Percentiles rank a stretch among this genome's conserved stretches.
These are phyloP conservation scores for Jasminum sambac DNA, from an alignment of 257 asterid genomes.

Conservation along the genomic window DNA sequence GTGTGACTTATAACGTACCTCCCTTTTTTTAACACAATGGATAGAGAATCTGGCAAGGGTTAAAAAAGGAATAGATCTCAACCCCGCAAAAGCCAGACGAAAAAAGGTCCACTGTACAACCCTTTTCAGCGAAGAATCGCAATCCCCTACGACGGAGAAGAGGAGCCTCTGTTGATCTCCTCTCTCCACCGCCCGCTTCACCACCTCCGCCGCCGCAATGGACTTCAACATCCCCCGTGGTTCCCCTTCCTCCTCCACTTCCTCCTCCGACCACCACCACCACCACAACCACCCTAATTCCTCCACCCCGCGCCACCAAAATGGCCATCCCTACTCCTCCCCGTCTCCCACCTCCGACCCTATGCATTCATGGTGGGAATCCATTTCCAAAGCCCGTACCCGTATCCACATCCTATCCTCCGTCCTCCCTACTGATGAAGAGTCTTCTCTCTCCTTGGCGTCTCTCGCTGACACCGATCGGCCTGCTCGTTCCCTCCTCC, in stretches of 20 bases:
- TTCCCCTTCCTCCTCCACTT: conserved; percentile 62
- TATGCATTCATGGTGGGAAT: conserved; percentile 96
- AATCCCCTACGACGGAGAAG: conserved; percentile 17
- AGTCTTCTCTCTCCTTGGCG: conserved; percentile 37
- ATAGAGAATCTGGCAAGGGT: no score
- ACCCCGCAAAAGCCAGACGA: not conserved
- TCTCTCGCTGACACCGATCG: conserved; percentile 88
- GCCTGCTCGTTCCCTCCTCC: conserved; percentile 90
- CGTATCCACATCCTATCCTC: conserved; percentile 81
- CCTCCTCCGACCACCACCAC: conserved; percentile 51
- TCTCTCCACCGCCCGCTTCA: not conserved
- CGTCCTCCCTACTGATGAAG: conserved; percentile 48
- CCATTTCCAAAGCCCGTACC: conserved; percentile 93
- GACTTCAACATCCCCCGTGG: conserved; percentile 64
- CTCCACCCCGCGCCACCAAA: conserved; percentile 25
- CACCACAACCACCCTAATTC: conserved; percentile 25
- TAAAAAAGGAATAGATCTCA: not conserved
- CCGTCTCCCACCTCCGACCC: conserved; percentile 44
- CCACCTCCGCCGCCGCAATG: conserved; percentile 43
- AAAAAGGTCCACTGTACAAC: not conserved
- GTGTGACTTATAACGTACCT: no score
- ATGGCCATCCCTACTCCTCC: conserved; percentile 27
- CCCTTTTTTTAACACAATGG: no score
- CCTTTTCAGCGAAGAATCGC: not conserved
- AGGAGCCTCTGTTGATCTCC: conserved; percentile 22